Evolutionary conservation across 257 asterid species (phyloP), one percentile per base, ranked within the genome.

Genomic region (Gynochthodes officinalis): DNA sequence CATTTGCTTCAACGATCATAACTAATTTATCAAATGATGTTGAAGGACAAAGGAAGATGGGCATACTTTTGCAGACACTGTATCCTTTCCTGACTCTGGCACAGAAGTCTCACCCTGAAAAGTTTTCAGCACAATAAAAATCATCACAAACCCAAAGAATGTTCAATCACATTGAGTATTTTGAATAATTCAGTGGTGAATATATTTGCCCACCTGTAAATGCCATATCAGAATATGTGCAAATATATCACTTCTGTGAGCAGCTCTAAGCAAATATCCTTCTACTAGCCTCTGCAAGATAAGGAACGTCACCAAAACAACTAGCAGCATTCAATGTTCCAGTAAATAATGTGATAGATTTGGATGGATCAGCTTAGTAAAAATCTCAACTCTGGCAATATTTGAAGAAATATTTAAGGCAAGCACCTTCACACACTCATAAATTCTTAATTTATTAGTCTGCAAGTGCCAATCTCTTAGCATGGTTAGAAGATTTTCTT

Each of bases 181-280:
- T 53, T 1, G 28, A 13, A 37, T 18, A 14, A 64, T 28, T 52
- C 42, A 28, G 79, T 33, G 58, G 11, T 40, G 4, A 60, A 48
- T 55, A 55, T 58, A 52, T n/a, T 50, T 60, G 30, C 67, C 66
- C 75, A 90, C 99, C 98, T 95, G 98, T 75, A 95, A 86, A 82
- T 90, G 91, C 99, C 99, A 95, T 87, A 95, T 95, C 83, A 95
- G 83, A 82, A 95, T 95, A 79, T 95, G 99, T 73, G 99, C 92
- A 80, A 95, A 95, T 75, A 87, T 82, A 79, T 95, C 96, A 81
- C 97, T 95, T 81, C 98, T 86, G 80, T 92, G 96, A 67, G 97
- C 86, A 82, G 99, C 99, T 90, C 99, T 86, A 48, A 95, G 99
- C 91, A 95, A 76, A 85, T 95, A 95, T 69, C 98, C 99, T 85